phyloP scores from a whole-genome alignment of 192 early-diverging fungal species.

The Geranomyces variabilis region DNA sequence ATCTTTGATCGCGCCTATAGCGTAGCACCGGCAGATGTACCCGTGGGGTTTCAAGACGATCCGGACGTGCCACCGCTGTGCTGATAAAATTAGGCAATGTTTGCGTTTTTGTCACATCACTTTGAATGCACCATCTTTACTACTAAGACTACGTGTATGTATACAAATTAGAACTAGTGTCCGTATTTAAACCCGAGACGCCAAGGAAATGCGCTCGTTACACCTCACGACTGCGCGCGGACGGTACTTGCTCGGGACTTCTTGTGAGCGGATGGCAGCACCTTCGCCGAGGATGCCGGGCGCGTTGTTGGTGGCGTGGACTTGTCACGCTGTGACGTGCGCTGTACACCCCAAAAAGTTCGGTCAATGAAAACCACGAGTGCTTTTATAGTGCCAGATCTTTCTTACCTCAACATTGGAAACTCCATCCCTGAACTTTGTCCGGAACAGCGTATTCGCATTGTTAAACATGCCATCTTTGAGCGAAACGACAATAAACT shows the following conservation, averaged over 20 bases:
- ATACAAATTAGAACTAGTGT: no score
- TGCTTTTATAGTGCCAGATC: background rate
- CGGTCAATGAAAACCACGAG: background rate
- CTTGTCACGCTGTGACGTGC: constrained; percentile 4
- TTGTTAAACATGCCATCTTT: constrained; percentile 99
- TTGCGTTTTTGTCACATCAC: no score
- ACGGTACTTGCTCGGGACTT: background rate
- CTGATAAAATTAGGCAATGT: constrained; percentile 28
- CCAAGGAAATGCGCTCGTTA: no score
- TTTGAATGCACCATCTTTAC: no score
- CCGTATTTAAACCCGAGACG: no score
- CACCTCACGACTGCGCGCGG: background rate
- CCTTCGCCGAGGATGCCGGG: background rate
- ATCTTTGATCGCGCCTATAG: constrained; percentile 30
- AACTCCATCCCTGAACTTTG: constrained; percentile 92
- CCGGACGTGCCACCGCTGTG: constrained; percentile 60
- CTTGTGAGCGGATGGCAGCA: background rate
- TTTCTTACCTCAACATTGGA: constrained; percentile 81
- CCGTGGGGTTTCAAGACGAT: constrained; percentile 57
- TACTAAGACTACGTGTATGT: no score
- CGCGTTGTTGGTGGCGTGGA: background rate
- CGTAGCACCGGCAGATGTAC: background rate
- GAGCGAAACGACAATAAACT: constrained; percentile 97
- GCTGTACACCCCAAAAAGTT: background rate
- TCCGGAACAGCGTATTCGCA: constrained; percentile 93